These are phyloP conservation scores for Nepenthes alata DNA, from an alignment of 179 eudicot species.

Conservation along the genomic window DNA sequence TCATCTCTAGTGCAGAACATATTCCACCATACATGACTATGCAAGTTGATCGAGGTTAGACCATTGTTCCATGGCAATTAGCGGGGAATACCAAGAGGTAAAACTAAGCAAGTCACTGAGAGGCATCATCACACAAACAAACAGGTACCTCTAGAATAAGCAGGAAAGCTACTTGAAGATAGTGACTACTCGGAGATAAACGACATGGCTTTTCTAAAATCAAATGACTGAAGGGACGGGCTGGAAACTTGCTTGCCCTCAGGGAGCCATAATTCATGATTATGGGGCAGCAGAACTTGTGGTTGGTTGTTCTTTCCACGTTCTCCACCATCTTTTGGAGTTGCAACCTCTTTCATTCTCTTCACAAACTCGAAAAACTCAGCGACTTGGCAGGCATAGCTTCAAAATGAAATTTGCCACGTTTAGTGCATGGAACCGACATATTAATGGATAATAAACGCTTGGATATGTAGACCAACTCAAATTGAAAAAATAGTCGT, in stretches of 20 bases:
- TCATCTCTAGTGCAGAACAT: too few species aligned
- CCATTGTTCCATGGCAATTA: too few species aligned
- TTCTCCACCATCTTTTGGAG: conserved; percentile 20
- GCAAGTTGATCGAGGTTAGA: too few species aligned
- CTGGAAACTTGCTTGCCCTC: conserved; percentile 37
- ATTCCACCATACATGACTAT: too few species aligned
- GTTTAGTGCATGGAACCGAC: conserved; percentile 1
- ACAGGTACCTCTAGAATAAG: too few species aligned
- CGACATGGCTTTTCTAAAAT: conserved; percentile 56
- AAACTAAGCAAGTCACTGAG: too few species aligned
- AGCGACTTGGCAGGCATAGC: conserved; percentile 94
- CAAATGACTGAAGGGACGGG: conserved; percentile 45
- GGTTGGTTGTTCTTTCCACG: conserved; percentile 17
- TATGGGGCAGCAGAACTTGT: conserved; percentile 35
- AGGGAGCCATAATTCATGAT: conserved; percentile 60
- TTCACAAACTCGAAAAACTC: conserved; percentile 91
- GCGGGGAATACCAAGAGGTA: too few species aligned
- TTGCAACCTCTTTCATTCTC: conserved; percentile 54
- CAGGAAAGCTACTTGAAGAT: background rate
- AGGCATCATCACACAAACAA: too few species aligned
- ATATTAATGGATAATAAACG: background rate
- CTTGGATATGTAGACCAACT: background rate
- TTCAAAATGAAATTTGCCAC: conserved; percentile 15
- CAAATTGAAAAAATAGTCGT: background rate
- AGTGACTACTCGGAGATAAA: conserved; percentile 26